phyloP scores from a whole-genome alignment of 495 filamentous ascomycete species.

The Tuber aestivum region DNA sequence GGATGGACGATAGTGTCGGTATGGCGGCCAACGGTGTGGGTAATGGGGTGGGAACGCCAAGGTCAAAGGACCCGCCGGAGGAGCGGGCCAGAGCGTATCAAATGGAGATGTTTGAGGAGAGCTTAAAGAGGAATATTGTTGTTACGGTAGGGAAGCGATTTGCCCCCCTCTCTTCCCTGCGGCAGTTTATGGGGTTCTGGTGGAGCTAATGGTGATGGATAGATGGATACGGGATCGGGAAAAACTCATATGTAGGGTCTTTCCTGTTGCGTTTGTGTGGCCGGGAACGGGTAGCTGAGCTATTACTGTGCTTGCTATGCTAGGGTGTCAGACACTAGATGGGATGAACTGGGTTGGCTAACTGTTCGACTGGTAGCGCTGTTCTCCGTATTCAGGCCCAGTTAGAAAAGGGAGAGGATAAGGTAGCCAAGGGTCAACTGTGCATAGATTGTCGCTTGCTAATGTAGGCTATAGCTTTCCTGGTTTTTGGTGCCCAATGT shows the following conservation, averaged over 20 bases:
- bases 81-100: slow-evolving; percentile 65
- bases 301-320: neutral
- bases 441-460: slow-evolving; percentile 1
- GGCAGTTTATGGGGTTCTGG: neutral
- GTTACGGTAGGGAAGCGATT: slow-evolving; percentile 57
- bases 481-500: slow-evolving; percentile 87
- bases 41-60: neutral
- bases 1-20: neutral
- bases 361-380: slow-evolving; percentile 52
- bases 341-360: slow-evolving; percentile 10
- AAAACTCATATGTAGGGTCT: slow-evolving; percentile 76
- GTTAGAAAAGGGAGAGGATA: slow-evolving; percentile 58
- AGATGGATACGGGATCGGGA: slow-evolving; percentile 93
- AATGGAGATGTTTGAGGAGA: slow-evolving; percentile 82
- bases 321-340: neutral
- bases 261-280: slow-evolving; percentile 1
- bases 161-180: neutral
- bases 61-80: neutral
- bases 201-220: slow-evolving; percentile 2
- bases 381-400: slow-evolving; percentile 69
- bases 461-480: slow-evolving; percentile 53
- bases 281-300: neutral
- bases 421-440: slow-evolving; percentile 49
- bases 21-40: neutral
- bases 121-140: slow-evolving; percentile 72